Evolutionary conservation across 1,284 basidiomycete species (phyloP).

Genomic region (Puccinia polysora): DNA sequence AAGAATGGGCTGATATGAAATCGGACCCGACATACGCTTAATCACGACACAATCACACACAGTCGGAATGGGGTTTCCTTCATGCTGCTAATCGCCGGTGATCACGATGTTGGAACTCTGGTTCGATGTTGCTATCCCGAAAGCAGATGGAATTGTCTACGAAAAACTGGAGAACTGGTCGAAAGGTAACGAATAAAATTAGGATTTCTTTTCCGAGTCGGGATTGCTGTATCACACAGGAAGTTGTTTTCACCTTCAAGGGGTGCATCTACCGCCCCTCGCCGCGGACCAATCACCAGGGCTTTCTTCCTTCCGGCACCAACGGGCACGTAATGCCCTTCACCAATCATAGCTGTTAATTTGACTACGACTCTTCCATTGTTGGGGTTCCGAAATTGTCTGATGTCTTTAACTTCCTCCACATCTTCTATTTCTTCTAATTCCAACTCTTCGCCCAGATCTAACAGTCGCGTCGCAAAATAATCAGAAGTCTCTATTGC

Average conservation of each 20-base stretch:
- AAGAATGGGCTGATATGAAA: no score
- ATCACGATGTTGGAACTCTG: no score
- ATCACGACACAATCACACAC: no score
- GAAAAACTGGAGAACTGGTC: no score
- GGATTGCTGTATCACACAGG: background rate
- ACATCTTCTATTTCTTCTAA: conserved; percentile 29
- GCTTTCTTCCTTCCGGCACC: conserved; percentile 25
- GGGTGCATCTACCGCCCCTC: conserved; percentile 38
- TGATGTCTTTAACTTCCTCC: conserved; percentile 9
- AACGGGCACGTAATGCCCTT: conserved; percentile 37
- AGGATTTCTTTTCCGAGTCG: no score
- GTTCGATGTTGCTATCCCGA: no score
- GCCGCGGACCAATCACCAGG: conserved; percentile 24
- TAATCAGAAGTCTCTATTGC: conserved; percentile 26
- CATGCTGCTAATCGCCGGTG: no score
- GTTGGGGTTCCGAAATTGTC: conserved; percentile 2
- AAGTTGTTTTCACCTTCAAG: conserved; percentile 14
- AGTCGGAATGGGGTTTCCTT: no score
- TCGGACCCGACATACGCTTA: no score
- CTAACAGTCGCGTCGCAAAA: conserved; percentile 11
- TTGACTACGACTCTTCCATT: conserved; percentile 12
- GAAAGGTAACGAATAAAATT: no score
- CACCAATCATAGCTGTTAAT: conserved; percentile 30
- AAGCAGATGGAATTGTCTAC: no score
- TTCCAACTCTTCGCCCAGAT: conserved; percentile 14